Evolutionary conservation across 148 eudicot genomes (phyloP), one percentile per base, ranked within the genome.

Genomic region (Amaranthus cruentus): DNA sequence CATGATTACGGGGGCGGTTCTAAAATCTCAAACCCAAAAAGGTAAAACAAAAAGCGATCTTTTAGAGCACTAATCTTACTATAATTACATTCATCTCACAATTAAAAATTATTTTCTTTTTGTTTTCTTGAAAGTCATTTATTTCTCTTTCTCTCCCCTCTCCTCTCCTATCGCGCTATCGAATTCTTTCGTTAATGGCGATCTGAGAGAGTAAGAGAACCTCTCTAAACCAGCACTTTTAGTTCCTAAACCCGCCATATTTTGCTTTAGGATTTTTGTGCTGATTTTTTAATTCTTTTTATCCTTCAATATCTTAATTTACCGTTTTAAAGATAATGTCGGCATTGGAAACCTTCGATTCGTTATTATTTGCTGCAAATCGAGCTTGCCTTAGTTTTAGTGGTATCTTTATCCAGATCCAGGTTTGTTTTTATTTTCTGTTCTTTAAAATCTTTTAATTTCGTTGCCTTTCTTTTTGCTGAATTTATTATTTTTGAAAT

Each of bases 381-480:
- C 80, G 81, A 80, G 88, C 91, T 60, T 89, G 77, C 54, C 85
- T 85, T 72, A 72, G 73, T 58, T 88, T 89, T 6, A 7, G 86
- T 60, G 93, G 90, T 21, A 44, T 82, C 70, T 91, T 89, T 72
- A 21, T 94, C 71, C 98, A 94, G 93, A 88, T 88, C 91, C 98
- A 94, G 98, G 93, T 89, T 14, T 42, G 6, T 58, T 48, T 38
- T 10, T 73, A 12, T 53, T 47, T 38, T 46, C 57, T 43, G 7
- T 13, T 51, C 48, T 11, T 9, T 80, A 42, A 54, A 52, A 12
- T 48, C 42, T 11, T 48, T 43, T 53, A 28, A n/a, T 56, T 52
- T 53, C 38, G 0, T 46, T 9, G 66, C 53, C 14, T 48, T 9
- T 58, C 70, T 21, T 61, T 21, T 12, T 18, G 28, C 38, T 58